Base-by-base conservation (phyloP, 345 rosid genomes). In the Syzygium aqueum region DNA sequence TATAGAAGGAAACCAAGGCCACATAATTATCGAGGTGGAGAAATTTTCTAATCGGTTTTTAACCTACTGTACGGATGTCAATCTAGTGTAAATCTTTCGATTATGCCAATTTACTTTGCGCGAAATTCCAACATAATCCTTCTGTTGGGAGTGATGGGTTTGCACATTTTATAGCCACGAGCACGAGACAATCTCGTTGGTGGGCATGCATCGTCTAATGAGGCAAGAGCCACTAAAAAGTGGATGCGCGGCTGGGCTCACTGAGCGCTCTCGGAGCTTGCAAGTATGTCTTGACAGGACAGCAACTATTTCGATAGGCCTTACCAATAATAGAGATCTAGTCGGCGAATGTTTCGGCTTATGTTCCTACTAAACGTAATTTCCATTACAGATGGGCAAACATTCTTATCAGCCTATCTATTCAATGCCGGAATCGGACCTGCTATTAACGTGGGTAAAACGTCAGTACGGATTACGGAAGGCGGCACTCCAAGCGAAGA, bases 101-200 rank as follows among this genome's bases (percentile, higher is more conserved):
- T 28, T 63, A 28, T 63, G 1, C 33, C 21, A 30, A 30, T 67
- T 16, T 30, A 30, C 0, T 65, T 65, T 16, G 0, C 2, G 22
- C 0, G 6, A 16, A 65, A 30, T 65, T 30, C 0, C 1, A 65
- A 16, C 8, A 0, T 65, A 30, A 9, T 30, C 23, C 19, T 63
- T 16, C 0, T 0, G n/a, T n/a, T n/a, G n/a, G n/a, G 67, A 1
- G 17, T 52, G 17, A 13, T 14, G 53, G 53, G 17, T 52, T 52
- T 52, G 53, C 53, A 52, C 53, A 15, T 52, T n/a, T 52, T 16
- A 52, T 14, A 52, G 51, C 12, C 51, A 11, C 51, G 11, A 11
- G 51, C 13, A 50, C 12, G 51, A 11, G 5, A 27, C 25, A 59
- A 27, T 25, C 15, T 11, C 15, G n/a, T 0, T 2, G 1, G 30